Evolutionary conservation across 176 grass and related monocot species (phyloP), one percentile per base, ranked within the genome.

Genomic region (Guadua angustifolia): DNA sequence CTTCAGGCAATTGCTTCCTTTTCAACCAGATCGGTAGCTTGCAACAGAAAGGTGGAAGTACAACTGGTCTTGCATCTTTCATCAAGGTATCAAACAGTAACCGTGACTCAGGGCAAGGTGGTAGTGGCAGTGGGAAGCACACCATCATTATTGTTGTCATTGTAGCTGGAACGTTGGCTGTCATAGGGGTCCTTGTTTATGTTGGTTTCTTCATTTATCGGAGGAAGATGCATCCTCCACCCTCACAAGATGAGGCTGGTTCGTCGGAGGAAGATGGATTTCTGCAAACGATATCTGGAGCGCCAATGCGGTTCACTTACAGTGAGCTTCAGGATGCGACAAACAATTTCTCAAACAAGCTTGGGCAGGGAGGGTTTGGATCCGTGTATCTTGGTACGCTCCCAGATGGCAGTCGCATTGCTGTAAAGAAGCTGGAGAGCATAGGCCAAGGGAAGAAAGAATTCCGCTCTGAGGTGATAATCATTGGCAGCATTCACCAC

Each of bases 381-480:
- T 95, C 96, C 9, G 96, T 99, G 22, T 99, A 99, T 71, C 88
- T 94, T 11, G 96, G 96, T 35, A 88, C 76, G 5, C 91, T 99
- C 21, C 83, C 85, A 17, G 91, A 99, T 68, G 89, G 91, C 14
- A 87, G 85, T 40, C 80, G 80, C 42, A 86, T 99, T 15, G 96
- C 96, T 58, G 96, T 99, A 47, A 99, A 99, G 83, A 85, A 95
- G 75, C 66, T 99, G 68, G 96, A 99, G 85, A 86, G 96, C 10
- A 91, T 99, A 74, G 93, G 96, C 33, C 96, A 99, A 82, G 96
- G 96, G 10, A 95, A 94, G 88, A 99, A 99, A 80, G 93, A 99
- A 64, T 99, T 99, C 71, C 91, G 89, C 6, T 81, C 96, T 2
- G 96, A 99, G 83, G 96, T 99, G 32, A 88, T 85, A 12, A 99